phyloP scores from a whole-genome alignment of 257 asterid species.

The Jacaranda mimosifolia region DNA sequence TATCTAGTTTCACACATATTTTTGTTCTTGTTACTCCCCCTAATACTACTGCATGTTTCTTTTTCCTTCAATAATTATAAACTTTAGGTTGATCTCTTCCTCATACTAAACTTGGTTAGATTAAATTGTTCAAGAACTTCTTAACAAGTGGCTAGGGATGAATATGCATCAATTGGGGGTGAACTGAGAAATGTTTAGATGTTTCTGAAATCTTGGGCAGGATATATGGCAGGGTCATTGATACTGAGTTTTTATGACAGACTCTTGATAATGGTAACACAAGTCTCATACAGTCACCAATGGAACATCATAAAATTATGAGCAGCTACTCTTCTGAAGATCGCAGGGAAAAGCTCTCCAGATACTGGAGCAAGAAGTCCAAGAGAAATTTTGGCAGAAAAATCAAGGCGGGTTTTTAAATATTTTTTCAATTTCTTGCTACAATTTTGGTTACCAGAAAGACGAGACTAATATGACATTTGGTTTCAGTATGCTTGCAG shows the following conservation, averaged over 20 bases:
- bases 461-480: background rate
- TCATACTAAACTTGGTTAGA: background rate
- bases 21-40: background rate
- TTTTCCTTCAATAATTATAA: background rate
- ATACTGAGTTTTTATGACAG: conserved; percentile 80
- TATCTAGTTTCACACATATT: conserved; percentile 20
- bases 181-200: conserved; percentile 59
- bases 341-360: conserved; percentile 83
- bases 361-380: conserved; percentile 85
- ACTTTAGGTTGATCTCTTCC: background rate
- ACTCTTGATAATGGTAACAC: conserved; percentile 59
- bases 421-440: background rate
- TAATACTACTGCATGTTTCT: background rate
- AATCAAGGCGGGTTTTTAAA: conserved; percentile 65
- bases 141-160: no score
- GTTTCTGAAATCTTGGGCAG: conserved; percentile 60
- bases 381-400: conserved; percentile 90
- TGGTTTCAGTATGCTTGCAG: conserved; percentile 86
- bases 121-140: no score
- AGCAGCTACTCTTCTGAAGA: conserved; percentile 58
- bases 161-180: no score
- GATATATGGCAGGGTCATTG: conserved; percentile 61
- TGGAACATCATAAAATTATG: conserved; percentile 47
- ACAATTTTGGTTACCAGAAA: no score
- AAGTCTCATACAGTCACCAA: conserved; percentile 52